Evolutionary conservation across 2,329 filamentous ascomycete species (phyloP), one percentile per base, ranked within the genome.

Genomic region (Trichophyton rubrum): DNA sequence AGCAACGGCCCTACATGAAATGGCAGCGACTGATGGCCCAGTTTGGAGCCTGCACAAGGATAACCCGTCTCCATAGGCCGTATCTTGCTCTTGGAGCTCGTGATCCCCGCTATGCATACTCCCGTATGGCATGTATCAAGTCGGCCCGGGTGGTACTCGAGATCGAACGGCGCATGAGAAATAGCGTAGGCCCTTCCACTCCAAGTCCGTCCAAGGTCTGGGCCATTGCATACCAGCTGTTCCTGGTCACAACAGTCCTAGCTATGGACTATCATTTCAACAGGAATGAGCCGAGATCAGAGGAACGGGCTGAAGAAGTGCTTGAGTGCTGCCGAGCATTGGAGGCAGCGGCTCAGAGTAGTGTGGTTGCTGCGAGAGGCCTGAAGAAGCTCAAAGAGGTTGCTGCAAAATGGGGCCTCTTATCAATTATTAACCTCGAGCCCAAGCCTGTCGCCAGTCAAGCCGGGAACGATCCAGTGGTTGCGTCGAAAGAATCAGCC

Each of bases 241-340:
- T 75, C 59, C 70, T 75, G 66, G 73, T 74, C 1, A 71, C 71
- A 1, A 71, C 72, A 1, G 71, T 74, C 4, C 59, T 76, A 9
- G 62, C 75, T 3, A 72, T 75, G 61, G 74, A 76, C 41, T 67
- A 73, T 0, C 75, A 73, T 61, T 73, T 74, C 62, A 75, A 75
- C 49, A 71, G 69, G 64, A 71, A 71, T 56, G 71, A 75, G 47
- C 68, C 72, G 1, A 61, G 72, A 0, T 72, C 69, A 1, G 70
- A 72, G 4, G 70, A 67, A 11, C 66, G 73, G 4, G 69, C 69
- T 38, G 63, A 70, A 27, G 74, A 76, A 56, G 72, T 76, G 1
- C 63, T 71, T 1, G 70, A 70, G 15, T 73, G 73, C 1, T 75
- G 73, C 59, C 69, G 69, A 6, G 72, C 73, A 65, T 63, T 76